These are phyloP conservation scores for Trichocomaceae sp. DNA, from an alignment of 2,329 filamentous ascomycete genomes.

Conservation along the genomic window DNA sequence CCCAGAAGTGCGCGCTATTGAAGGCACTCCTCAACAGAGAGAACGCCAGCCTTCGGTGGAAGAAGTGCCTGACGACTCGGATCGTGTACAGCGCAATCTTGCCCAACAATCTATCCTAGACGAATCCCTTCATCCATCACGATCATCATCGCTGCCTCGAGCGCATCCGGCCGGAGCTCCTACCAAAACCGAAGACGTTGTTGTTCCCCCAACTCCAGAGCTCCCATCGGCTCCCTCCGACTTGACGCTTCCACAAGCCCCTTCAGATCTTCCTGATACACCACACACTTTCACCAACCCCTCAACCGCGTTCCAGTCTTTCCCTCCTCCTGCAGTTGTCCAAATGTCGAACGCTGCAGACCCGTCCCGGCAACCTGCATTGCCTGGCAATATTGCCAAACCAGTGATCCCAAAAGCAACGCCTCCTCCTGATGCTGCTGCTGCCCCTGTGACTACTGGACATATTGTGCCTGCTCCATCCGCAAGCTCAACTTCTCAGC, in stretches of 20 bases:
- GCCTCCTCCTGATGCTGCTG: constrained; percentile 14
- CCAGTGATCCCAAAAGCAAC: constrained; percentile 11
- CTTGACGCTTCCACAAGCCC: constrained; percentile 24
- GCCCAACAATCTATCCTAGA: constrained; percentile 45
- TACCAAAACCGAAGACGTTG: constrained; percentile 16
- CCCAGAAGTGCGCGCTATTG: constrained; percentile 55
- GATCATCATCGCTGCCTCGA: constrained; percentile 36
- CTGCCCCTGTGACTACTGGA: constrained; percentile 13
- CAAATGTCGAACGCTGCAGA: constrained; percentile 5
- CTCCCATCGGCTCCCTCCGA: constrained; percentile 36
- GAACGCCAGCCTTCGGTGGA: constrained; percentile 52
- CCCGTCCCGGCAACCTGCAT: constrained; percentile 2
- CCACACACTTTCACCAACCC: constrained; percentile 15
- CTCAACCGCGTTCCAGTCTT: constrained; percentile 34
- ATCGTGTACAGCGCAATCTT: constrained; percentile 40
- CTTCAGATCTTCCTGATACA: constrained; percentile 29
- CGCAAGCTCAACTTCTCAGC: constrained; percentile 15
- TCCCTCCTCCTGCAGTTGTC: constrained; percentile 32
- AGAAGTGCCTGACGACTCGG: constrained; percentile 53
- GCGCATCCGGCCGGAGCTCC: constrained; percentile 15
- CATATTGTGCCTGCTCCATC: constrained; percentile 13
- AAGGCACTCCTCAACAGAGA: constrained; percentile 35
- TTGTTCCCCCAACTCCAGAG: constrained; percentile 17
- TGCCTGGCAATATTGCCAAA: constrained; percentile 15
- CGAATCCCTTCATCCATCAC: constrained; percentile 45